These are phyloP conservation scores for Pyrenophora teres DNA, from an alignment of 2,329 filamentous ascomycete genomes.

Conservation along the genomic window DNA sequence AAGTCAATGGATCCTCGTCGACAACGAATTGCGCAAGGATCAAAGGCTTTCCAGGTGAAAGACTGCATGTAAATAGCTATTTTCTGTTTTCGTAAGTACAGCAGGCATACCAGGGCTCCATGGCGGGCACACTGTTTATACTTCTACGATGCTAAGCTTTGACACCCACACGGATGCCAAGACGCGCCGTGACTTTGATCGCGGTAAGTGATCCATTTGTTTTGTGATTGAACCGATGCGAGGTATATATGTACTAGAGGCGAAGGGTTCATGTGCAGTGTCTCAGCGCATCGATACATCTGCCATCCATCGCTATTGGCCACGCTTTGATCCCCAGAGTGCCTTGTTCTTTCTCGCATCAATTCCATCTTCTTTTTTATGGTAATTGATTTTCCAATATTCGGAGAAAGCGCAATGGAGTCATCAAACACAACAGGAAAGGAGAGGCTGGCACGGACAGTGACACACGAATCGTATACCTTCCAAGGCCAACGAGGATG, in stretches of 20 bases:
- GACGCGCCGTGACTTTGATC: not conserved
- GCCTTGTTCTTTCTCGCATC: not conserved
- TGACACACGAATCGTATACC: slow-evolving; percentile 36
- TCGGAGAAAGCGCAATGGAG: slow-evolving; percentile 1
- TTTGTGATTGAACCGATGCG: not conserved
- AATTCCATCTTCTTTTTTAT: not conserved
- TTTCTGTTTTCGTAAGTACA: no score
- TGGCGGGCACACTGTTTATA: not conserved
- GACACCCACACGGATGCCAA: slow-evolving; percentile 9
- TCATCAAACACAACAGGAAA: not conserved
- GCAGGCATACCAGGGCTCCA: not conserved
- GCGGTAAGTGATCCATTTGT: not conserved
- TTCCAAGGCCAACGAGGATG: slow-evolving; percentile 49
- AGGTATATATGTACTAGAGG: not conserved
- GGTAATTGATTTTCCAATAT: not conserved
- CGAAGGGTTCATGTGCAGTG: not conserved
- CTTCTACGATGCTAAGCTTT: not conserved
- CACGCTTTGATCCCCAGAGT: not conserved
- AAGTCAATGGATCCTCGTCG: no score
- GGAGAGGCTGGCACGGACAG: slow-evolving; percentile 16
- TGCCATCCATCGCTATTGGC: not conserved
- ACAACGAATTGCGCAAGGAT: no score
- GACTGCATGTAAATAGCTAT: no score
- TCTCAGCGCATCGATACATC: not conserved
- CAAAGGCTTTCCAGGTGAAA: not conserved